Percentiles rank a stretch among this genome's conserved stretches.
These are phyloP conservation scores for Neocallimastix lanati DNA, from an alignment of 192 early-diverging fungal species.

Conservation along the genomic window DNA sequence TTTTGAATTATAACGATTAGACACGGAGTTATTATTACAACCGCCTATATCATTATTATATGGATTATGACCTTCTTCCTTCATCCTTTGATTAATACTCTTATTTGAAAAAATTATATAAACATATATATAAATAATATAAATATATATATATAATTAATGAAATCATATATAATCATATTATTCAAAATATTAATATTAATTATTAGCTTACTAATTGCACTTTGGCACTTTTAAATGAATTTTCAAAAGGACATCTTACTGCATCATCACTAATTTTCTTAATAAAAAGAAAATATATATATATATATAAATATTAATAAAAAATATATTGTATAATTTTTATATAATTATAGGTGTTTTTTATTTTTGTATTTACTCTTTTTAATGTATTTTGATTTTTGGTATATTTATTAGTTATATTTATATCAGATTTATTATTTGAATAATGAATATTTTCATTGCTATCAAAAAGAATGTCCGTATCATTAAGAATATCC, in stretches of 20 bases:
- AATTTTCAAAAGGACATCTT: not conserved
- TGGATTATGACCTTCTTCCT: not conserved
- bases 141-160: too few relatives aligned
- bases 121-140: too few relatives aligned
- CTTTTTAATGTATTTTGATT: not conserved
- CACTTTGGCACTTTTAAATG: not conserved
- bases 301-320: too few relatives aligned
- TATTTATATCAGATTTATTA: not conserved
- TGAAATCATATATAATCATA: too few relatives aligned
- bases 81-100: not conserved
- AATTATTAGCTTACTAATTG: not conserved
- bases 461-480: not conserved
- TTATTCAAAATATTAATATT: not conserved
- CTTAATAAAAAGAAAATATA: not conserved
- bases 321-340: too few relatives aligned
- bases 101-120: too few relatives aligned
- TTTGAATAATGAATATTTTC: not conserved
- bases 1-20: not conserved
- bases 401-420: not conserved
- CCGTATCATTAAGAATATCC: not conserved
- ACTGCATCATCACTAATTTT: not conserved
- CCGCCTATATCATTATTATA: not conserved
- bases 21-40: not conserved
- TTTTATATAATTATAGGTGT: too few relatives aligned
- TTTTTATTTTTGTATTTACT: too few relatives aligned